Evolutionary conservation across 2,329 filamentous ascomycete species (phyloP).

Genomic region (Ophiostoma sp.): DNA sequence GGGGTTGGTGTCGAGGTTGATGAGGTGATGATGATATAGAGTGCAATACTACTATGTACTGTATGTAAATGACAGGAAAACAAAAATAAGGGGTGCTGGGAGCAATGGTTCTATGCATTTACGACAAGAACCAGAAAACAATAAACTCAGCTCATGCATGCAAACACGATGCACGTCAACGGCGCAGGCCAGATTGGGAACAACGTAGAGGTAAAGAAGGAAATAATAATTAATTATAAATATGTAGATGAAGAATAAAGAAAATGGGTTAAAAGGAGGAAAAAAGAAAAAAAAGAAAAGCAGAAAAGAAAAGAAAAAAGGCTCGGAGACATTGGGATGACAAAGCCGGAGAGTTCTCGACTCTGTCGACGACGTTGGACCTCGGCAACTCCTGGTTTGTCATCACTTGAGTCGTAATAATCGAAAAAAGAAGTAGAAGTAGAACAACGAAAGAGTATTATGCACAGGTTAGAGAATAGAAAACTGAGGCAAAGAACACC

Average conservation of each 20-base stretch:
- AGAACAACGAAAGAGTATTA: background rate
- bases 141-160: too few relatives aligned
- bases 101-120: too few relatives aligned
- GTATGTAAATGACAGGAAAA: too few relatives aligned
- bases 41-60: too few relatives aligned
- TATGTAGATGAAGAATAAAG: background rate
- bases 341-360: background rate
- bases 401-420: background rate
- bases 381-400: background rate
- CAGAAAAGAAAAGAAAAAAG: background rate
- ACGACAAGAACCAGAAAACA: too few relatives aligned
- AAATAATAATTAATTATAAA: background rate
- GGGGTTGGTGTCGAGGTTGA: background rate
- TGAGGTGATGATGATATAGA: background rate
- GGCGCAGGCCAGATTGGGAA: background rate
- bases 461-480: background rate
- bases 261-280: background rate
- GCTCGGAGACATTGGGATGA: background rate
- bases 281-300: background rate
- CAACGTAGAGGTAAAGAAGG: background rate
- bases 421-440: background rate
- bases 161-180: background rate
- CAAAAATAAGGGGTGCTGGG: too few relatives aligned
- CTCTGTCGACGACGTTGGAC: background rate
- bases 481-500: background rate